Evolutionary conservation across 805 yeast species (phyloP).

Genomic region (Ogataea methylovora): DNA sequence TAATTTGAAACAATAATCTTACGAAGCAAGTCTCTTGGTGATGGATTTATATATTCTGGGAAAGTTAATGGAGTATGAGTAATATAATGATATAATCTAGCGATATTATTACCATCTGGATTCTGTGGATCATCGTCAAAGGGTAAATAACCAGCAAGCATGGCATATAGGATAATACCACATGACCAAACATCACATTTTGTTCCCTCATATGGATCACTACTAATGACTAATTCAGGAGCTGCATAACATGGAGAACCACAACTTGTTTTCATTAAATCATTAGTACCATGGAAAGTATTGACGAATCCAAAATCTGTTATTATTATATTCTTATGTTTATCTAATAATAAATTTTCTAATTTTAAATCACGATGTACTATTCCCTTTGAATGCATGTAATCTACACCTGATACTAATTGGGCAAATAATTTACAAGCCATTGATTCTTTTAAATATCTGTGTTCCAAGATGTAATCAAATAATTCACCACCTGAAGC

Average conservation of each 20-base stretch:
- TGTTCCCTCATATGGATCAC: slow-evolving; percentile 80
- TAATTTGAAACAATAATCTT: slow-evolving; percentile 85
- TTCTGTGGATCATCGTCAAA: slow-evolving; percentile 96
- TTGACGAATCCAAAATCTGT: slow-evolving; percentile 96
- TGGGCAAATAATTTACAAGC: slow-evolving; percentile 91
- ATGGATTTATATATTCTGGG: slow-evolving; percentile 87
- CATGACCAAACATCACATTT: slow-evolving; percentile 97
- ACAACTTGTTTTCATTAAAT: slow-evolving; percentile 88
- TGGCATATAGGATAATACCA: slow-evolving; percentile 91
- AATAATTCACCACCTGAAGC: slow-evolving; percentile 97
- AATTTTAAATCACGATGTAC: slow-evolving; percentile 74
- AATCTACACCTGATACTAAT: slow-evolving; percentile 86
- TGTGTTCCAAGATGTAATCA: slow-evolving; percentile 81
- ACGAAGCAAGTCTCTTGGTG: slow-evolving; percentile 85
- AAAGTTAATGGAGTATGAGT: slow-evolving; percentile 88
- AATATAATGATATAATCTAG: slow-evolving; percentile 83
- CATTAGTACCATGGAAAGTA: slow-evolving; percentile 57
- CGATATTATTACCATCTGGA: slow-evolving; percentile 93
- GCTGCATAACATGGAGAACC: slow-evolving; percentile 99
- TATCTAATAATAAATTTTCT: slow-evolving; percentile 71
- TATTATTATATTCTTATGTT: slow-evolving; percentile 77
- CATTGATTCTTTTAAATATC: slow-evolving; percentile 76
- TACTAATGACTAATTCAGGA: slow-evolving; percentile 88
- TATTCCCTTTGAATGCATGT: slow-evolving; percentile 74
- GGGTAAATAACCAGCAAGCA: slow-evolving; percentile 95